Conservation (phyloP, 352 stramenopile species). For the Pythium folliculosum region DNA sequence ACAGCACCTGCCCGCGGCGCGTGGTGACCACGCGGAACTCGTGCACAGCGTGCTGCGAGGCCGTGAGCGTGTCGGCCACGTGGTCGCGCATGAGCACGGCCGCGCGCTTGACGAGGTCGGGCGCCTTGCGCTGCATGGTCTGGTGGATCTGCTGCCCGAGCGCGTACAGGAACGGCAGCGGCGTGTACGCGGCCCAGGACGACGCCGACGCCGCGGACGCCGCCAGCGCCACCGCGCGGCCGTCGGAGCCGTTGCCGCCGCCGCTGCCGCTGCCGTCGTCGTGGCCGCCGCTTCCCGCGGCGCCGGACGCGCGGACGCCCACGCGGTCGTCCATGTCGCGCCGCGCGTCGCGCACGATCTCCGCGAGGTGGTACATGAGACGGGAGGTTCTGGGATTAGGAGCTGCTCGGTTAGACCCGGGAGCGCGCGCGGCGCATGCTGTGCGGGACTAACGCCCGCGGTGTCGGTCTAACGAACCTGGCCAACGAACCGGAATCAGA, state of each 20-base stretch:
- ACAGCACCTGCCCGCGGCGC: constrained; percentile 57
- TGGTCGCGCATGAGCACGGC: constrained; percentile 65
- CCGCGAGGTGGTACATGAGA: constrained; percentile 79
- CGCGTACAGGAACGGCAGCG: constrained; percentile 75
- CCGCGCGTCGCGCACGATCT: constrained; percentile 81
- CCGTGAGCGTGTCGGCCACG: constrained; percentile 55
- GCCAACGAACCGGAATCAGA: not conserved
- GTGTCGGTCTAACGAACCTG: not conserved
- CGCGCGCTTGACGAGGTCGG: constrained; percentile 72
- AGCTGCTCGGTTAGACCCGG: not conserved
- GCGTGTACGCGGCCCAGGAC: constrained; percentile 67
- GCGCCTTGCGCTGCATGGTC: constrained; percentile 77
- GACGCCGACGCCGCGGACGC: constrained; percentile 8
- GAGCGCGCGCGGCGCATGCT: too few species aligned
- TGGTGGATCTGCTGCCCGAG: constrained; percentile 62
- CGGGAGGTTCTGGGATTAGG: not conserved
- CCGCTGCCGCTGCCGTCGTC: not conserved
- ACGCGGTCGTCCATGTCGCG: constrained; percentile 76
- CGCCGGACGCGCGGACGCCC: constrained; percentile 3
- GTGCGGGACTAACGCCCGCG: too few species aligned
- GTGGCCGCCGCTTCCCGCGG: not conserved
- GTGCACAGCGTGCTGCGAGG: constrained; percentile 55
- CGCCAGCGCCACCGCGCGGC: constrained; percentile 8
- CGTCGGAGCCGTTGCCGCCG: constrained; percentile 27
- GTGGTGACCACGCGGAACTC: constrained; percentile 63